Conservation (phyloP, 2,329 filamentous ascomycete species). For the Arachnomyces sp. region DNA sequence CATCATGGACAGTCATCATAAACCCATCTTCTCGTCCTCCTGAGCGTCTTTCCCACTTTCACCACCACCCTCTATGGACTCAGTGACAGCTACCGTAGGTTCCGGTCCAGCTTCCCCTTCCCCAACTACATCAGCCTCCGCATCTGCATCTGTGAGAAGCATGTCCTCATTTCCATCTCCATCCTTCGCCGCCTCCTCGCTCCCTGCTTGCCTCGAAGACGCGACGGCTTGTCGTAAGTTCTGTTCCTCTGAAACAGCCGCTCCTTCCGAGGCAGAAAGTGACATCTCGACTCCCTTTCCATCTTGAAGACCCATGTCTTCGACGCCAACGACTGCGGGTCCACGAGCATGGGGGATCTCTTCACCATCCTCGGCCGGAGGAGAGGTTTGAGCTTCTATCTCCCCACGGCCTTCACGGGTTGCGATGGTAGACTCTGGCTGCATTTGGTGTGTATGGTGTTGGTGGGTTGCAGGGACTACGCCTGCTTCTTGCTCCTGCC, state of each 20-base stretch:
- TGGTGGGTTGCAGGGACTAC: slow-evolving; percentile 64
- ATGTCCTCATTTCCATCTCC: slow-evolving; percentile 32
- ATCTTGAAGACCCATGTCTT: slow-evolving; percentile 73
- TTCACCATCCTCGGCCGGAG: slow-evolving; percentile 50
- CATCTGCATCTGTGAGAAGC: slow-evolving; percentile 25
- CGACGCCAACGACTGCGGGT: slow-evolving; percentile 74
- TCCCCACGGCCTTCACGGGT: slow-evolving; percentile 19
- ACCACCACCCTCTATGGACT: neutral
- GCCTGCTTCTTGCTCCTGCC: slow-evolving; percentile 79
- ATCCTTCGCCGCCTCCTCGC: slow-evolving; percentile 8
- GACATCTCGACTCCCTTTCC: slow-evolving; percentile 40
- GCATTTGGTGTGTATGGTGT: slow-evolving; percentile 11
- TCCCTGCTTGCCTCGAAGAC: slow-evolving; percentile 5
- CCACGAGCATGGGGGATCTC: slow-evolving; percentile 70
- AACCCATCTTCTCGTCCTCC: slow-evolving; percentile 3
- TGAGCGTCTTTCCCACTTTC: neutral
- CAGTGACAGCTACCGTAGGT: neutral
- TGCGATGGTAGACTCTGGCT: slow-evolving; percentile 15
- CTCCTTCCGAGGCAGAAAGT: slow-evolving; percentile 19
- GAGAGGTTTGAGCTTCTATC: slow-evolving; percentile 7
- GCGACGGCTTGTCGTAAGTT: slow-evolving; percentile 5
- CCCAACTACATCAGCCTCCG: slow-evolving; percentile 1
- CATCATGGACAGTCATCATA: neutral
- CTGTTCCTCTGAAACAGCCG: slow-evolving; percentile 5
- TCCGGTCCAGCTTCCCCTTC: neutral